Evolutionary conservation across 2,329 filamentous ascomycete species (phyloP).

Genomic region (Monilinia laxa): DNA sequence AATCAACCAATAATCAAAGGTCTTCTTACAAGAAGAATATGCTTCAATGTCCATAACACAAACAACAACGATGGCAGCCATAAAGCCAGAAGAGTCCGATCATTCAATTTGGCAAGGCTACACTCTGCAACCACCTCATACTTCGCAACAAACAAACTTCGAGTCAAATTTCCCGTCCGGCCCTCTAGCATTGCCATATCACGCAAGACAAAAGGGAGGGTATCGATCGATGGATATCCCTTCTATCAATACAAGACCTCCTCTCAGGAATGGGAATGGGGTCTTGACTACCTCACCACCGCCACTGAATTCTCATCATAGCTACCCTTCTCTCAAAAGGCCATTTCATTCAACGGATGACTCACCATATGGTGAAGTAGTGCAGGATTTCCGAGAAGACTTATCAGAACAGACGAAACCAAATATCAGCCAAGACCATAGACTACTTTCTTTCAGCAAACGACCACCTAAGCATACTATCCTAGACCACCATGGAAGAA

Average conservation of each 20-base stretch:
- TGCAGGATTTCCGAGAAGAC: slow-evolving; percentile 39
- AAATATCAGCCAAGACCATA: slow-evolving; percentile 40
- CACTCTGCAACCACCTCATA: slow-evolving; percentile 33
- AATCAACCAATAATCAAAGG: slow-evolving; percentile 28
- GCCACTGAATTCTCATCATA: slow-evolving; percentile 37
- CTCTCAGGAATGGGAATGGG: slow-evolving; percentile 31
- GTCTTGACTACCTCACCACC: slow-evolving; percentile 37
- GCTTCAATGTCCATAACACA: slow-evolving; percentile 40
- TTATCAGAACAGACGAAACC: slow-evolving; percentile 36
- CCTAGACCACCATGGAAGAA: slow-evolving; percentile 51
- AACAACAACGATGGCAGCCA: slow-evolving; percentile 39
- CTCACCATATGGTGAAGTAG: slow-evolving; percentile 35
- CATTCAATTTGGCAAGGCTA: slow-evolving; percentile 40
- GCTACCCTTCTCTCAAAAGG: slow-evolving; percentile 41
- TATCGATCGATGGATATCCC: slow-evolving; percentile 40
- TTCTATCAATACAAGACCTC: slow-evolving; percentile 33
- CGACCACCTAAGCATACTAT: slow-evolving; percentile 46
- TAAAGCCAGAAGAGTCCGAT: slow-evolving; percentile 40
- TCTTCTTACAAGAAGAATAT: slow-evolving; percentile 29
- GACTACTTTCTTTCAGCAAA: slow-evolving; percentile 40
- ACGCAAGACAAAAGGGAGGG: slow-evolving; percentile 35
- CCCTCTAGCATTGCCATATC: slow-evolving; percentile 33
- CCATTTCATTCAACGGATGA: slow-evolving; percentile 36
- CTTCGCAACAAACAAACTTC: slow-evolving; percentile 34
- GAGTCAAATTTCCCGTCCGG: slow-evolving; percentile 35